phyloP scores from a whole-genome alignment of 305 asterid species.

The Solanum hybrid region DNA sequence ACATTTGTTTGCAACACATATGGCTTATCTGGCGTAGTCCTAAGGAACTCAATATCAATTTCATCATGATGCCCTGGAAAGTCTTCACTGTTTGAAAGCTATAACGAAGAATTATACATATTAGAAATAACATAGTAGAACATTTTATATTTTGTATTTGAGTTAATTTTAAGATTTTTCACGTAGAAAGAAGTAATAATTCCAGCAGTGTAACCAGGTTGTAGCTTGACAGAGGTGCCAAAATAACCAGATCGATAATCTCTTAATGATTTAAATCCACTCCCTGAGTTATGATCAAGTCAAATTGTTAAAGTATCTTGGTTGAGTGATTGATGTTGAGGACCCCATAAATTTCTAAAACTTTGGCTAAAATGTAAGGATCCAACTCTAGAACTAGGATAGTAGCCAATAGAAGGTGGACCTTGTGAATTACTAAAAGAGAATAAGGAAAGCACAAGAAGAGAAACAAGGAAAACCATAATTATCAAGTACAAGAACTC shows the following conservation, averaged over 20 bases:
- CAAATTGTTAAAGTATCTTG: conserved; percentile 64
- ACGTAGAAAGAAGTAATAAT: conserved; percentile 68
- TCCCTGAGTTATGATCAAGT: conserved; percentile 61
- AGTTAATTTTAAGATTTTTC: conserved; percentile 1
- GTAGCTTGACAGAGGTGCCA: conserved; percentile 52
- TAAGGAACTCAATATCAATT: conserved; percentile 69
- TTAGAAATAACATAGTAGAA: too few species aligned
- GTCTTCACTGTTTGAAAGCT: conserved; percentile 67
- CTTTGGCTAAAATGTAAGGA: background rate
- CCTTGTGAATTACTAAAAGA: background rate
- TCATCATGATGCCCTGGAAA: conserved; percentile 73
- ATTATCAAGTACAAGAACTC: background rate
- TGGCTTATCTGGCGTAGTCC: conserved; percentile 52
- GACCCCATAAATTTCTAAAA: background rate
- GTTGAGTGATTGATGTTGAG: conserved; percentile 47
- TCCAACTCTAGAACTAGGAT: conserved; percentile 40
- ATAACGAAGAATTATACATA: too few species aligned
- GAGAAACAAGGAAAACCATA: background rate
- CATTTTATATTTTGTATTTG: too few species aligned
- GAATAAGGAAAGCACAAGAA: background rate
- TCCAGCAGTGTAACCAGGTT: conserved; percentile 75
- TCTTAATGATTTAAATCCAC: conserved; percentile 57
- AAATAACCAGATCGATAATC: conserved; percentile 60
- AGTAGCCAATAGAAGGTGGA: conserved; percentile 20
- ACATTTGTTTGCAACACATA: conserved; percentile 80